Conservation (phyloP, 345 rosid species). For the Syzygium aqueum region DNA sequence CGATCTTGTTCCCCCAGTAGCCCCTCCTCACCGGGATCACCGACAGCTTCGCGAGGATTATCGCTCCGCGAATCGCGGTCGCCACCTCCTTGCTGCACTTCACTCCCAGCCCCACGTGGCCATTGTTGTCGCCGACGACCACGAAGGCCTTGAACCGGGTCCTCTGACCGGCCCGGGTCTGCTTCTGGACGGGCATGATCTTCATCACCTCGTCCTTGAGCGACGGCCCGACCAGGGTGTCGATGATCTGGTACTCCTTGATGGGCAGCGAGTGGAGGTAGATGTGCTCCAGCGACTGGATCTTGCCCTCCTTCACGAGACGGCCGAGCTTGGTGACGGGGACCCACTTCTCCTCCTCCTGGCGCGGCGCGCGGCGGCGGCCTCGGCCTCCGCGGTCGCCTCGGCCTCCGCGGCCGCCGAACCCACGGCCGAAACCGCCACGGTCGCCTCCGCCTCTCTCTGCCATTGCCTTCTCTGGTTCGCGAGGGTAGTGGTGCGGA, state of each 20-base stretch:
- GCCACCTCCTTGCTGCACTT: constrained; percentile 82
- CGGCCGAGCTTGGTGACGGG: constrained; percentile 97
- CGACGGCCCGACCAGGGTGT: constrained; percentile 52
- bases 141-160: constrained; percentile 83
- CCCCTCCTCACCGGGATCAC: constrained; percentile 80
- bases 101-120: constrained; percentile 81
- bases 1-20: constrained; percentile 91
- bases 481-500: not conserved
- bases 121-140: constrained; percentile 59
- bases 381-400: constrained; percentile 29
- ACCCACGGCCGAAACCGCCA: constrained; percentile 58
- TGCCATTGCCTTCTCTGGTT: constrained; percentile 24
- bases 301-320: constrained; percentile 39
- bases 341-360: constrained; percentile 70
- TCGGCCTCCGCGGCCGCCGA: constrained; percentile 37
- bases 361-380: constrained; percentile 59
- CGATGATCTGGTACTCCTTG: constrained; percentile 86
- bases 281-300: constrained; percentile 58
- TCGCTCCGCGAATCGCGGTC: constrained; percentile 67
- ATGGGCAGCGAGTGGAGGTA: constrained; percentile 48
- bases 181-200: constrained; percentile 74
- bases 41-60: constrained; percentile 65
- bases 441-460: constrained; percentile 66
- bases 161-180: constrained; percentile 72
- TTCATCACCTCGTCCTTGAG: constrained; percentile 97